Evolutionary conservation across 1,139 yeast species (phyloP).

Genomic region (Keqinozyma sinolaborantium): DNA sequence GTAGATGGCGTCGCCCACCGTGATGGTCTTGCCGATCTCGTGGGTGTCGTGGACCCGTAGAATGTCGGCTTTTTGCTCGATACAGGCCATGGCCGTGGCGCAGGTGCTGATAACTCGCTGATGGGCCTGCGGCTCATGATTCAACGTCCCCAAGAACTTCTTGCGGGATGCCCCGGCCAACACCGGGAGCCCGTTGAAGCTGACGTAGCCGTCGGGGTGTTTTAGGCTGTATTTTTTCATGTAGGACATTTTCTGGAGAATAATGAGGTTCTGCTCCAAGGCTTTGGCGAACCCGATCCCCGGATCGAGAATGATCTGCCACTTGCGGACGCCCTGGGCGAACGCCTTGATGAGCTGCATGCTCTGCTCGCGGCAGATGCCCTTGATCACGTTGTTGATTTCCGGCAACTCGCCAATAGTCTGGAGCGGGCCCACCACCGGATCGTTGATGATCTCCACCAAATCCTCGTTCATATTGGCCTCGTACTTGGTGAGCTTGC

Average conservation of each 20-base stretch:
- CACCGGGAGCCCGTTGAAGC: conserved; percentile 57
- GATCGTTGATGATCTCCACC: conserved; percentile 35
- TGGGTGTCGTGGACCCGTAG: conserved; percentile 86
- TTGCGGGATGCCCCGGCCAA: conserved; percentile 87
- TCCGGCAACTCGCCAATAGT: conserved; percentile 16
- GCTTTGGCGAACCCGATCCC: conserved; percentile 93
- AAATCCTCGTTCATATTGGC: conserved; percentile 36
- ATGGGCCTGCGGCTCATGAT: conserved; percentile 44
- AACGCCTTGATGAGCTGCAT: conserved; percentile 55
- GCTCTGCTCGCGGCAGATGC: conserved; percentile 63
- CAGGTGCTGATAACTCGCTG: conserved; percentile 76
- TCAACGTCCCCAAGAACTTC: conserved; percentile 74
- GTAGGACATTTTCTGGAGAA: conserved; percentile 57
- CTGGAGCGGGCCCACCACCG: conserved; percentile 23
- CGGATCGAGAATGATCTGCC: conserved; percentile 93
- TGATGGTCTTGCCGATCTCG: conserved; percentile 60
- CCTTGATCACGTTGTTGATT: conserved; percentile 35
- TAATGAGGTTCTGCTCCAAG: conserved; percentile 59
- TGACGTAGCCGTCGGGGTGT: conserved; percentile 25
- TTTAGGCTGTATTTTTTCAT: conserved; percentile 49
- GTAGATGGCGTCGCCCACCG: conserved; percentile 78
- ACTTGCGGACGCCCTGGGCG: conserved; percentile 64
- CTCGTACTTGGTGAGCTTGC: conserved; percentile 51
- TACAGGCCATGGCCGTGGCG: conserved; percentile 70
- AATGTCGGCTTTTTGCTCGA: conserved; percentile 73